These are phyloP conservation scores for Arthrobotrys conoides DNA, from an alignment of 2,329 filamentous ascomycete species.

Conservation along the genomic window DNA sequence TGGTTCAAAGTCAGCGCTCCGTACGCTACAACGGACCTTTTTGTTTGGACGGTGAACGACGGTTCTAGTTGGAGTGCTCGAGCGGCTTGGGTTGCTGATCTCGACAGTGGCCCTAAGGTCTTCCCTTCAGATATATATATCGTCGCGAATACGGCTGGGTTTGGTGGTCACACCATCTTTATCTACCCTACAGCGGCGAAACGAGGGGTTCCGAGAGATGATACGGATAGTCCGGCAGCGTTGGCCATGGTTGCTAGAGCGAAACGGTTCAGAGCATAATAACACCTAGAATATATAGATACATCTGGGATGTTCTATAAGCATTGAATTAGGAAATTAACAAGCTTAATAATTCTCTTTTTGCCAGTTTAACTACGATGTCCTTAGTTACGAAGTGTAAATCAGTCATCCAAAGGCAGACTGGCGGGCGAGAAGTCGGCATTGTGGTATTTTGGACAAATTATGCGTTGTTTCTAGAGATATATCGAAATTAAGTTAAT, in stretches of 20 bases:
- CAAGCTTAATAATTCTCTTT: too few relatives aligned
- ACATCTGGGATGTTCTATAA: neutral
- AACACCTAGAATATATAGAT: neutral
- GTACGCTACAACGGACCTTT: neutral
- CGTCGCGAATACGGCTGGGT: neutral
- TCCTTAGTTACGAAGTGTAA: too few relatives aligned
- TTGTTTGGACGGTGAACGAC: constrained; percentile 13
- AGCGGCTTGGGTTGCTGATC: neutral
- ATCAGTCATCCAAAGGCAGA: too few relatives aligned
- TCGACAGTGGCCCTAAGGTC: neutral
- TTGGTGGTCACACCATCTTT: constrained; percentile 13
- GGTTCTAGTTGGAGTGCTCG: constrained; percentile 9
- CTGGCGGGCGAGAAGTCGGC: too few relatives aligned
- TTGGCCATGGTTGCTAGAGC: neutral
- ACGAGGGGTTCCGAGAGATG: neutral
- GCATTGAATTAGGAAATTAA: too few relatives aligned
- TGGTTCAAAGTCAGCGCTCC: constrained; percentile 10
- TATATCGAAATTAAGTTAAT: too few relatives aligned
- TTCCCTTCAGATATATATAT: constrained; percentile 16
- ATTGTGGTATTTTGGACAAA: too few relatives aligned
- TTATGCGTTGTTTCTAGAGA: too few relatives aligned
- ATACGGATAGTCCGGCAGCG: neutral
- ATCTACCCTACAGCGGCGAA: constrained; percentile 8
- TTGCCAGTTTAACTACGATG: too few relatives aligned
- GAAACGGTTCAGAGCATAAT: neutral